phyloP scores from a whole-genome alignment of 148 eudicot species.

The Camellia japonica region DNA sequence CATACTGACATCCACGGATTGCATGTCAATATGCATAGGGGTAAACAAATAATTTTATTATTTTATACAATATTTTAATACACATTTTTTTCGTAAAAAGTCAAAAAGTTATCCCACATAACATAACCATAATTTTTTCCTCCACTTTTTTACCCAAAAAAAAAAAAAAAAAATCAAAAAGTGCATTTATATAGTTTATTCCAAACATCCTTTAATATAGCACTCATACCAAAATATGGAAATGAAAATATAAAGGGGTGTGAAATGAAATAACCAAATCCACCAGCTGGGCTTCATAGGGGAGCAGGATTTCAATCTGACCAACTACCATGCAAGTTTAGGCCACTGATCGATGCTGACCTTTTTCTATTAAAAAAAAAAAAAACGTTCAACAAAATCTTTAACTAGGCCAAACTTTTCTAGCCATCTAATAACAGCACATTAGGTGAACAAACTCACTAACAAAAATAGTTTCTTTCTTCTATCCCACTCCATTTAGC shows the following conservation, averaged over 20 bases:
- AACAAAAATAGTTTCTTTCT: conserved; percentile 14
- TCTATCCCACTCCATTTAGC: conserved; percentile 20
- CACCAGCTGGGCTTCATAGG: not conserved
- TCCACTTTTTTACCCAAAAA: too few relatives aligned
- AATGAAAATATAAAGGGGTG: not conserved
- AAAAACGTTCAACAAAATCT: not conserved
- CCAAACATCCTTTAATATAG: not conserved
- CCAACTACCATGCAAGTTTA: conserved; percentile 25
- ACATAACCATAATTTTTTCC: too few relatives aligned
- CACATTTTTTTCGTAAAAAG: too few relatives aligned
- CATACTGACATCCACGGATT: too few relatives aligned
- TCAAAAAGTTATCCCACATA: too few relatives aligned
- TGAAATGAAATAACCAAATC: conserved; percentile 6
- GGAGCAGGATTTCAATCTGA: conserved; percentile 5
- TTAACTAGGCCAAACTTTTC: not conserved
- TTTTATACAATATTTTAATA: too few relatives aligned
- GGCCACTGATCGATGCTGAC: conserved; percentile 1
- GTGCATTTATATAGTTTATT: too few relatives aligned
- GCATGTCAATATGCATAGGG: too few relatives aligned
- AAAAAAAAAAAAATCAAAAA: too few relatives aligned
- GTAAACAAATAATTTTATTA: too few relatives aligned
- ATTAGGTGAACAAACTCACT: conserved; percentile 42
- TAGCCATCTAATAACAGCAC: not conserved
- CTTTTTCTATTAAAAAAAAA: not conserved
- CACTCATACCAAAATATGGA: too few relatives aligned